phyloP scores from a whole-genome alignment of 164 flowering plant genomes.

The Akebia trifoliata region DNA sequence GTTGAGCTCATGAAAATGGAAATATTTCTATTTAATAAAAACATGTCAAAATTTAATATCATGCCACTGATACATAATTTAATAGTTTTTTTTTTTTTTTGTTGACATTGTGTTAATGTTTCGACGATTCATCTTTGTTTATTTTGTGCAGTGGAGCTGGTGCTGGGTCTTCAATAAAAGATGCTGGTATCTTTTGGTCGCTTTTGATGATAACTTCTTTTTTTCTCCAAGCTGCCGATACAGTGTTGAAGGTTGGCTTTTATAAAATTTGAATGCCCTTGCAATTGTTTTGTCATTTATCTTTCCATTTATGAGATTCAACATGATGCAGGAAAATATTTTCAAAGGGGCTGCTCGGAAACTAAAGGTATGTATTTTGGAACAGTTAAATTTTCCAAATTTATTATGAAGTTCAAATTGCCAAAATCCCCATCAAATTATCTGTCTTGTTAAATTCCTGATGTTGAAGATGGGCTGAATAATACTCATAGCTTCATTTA shows the following conservation, averaged over 20 bases:
- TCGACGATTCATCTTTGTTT: conserved; percentile 7
- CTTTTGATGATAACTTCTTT: conserved; percentile 81
- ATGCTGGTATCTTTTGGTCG: conserved; percentile 85
- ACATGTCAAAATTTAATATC: too few species aligned
- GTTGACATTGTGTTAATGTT: not conserved
- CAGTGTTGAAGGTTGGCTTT: conserved; percentile 76
- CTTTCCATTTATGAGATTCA: not conserved
- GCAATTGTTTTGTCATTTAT: not conserved
- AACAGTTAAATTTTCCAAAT: not conserved
- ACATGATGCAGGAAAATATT: conserved; percentile 64
- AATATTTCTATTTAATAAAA: too few species aligned
- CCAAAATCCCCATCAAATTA: not conserved
- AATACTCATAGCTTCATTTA: too few species aligned
- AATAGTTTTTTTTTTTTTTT: not conserved
- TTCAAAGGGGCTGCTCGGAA: conserved; percentile 53
- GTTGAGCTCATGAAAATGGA: too few species aligned
- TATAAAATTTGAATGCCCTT: conserved; percentile 4
- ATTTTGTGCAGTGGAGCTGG: conserved; percentile 73
- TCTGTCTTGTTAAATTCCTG: too few species aligned
- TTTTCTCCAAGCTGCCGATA: conserved; percentile 92
- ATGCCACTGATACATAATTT: too few species aligned
- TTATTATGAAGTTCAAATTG: not conserved
- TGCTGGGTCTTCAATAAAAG: conserved; percentile 69
- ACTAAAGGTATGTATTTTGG: conserved; percentile 50
- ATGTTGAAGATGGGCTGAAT: too few species aligned